Evolutionary conservation across 257 asterid genomes (phyloP).

Genomic region (Plantago major): DNA sequence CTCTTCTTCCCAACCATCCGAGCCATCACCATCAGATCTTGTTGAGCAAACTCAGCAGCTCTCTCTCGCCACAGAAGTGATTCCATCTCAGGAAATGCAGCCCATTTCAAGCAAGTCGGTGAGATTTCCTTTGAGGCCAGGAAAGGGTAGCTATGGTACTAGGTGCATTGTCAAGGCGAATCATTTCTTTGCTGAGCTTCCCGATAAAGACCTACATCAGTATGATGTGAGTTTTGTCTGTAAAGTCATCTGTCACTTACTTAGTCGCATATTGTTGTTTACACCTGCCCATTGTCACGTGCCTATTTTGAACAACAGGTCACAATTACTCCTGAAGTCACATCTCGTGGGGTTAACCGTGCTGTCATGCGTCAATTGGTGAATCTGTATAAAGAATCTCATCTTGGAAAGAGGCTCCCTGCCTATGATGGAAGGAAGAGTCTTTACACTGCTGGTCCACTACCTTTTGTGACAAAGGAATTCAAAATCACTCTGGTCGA

Average conservation of each 20-base stretch:
- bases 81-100: constrained; percentile 38
- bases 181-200: constrained; percentile 45
- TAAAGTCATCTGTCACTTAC: not conserved
- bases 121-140: constrained; percentile 85
- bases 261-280: not conserved
- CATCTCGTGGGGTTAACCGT: constrained; percentile 38
- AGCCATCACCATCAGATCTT: constrained; percentile 32
- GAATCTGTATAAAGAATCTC: constrained; percentile 38
- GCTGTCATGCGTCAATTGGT: constrained; percentile 47
- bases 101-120: constrained; percentile 83
- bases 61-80: constrained; percentile 39
- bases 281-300: not conserved
- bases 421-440: constrained; percentile 52
- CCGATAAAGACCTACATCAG: constrained; percentile 44
- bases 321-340: constrained; percentile 43
- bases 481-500: constrained; percentile 34
- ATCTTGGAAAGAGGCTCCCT: constrained; percentile 44
- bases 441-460: constrained; percentile 49
- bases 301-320: constrained; percentile 26
- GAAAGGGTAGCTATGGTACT: constrained; percentile 63
- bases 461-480: constrained; percentile 42
- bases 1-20: constrained; percentile 48
- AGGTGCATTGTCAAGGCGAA: constrained; percentile 83
- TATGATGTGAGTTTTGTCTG: constrained; percentile 36
- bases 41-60: constrained; percentile 41